These are phyloP conservation scores for Suillus ampliporus DNA, from an alignment of 768 basidiomycete species.

Conservation along the genomic window DNA sequence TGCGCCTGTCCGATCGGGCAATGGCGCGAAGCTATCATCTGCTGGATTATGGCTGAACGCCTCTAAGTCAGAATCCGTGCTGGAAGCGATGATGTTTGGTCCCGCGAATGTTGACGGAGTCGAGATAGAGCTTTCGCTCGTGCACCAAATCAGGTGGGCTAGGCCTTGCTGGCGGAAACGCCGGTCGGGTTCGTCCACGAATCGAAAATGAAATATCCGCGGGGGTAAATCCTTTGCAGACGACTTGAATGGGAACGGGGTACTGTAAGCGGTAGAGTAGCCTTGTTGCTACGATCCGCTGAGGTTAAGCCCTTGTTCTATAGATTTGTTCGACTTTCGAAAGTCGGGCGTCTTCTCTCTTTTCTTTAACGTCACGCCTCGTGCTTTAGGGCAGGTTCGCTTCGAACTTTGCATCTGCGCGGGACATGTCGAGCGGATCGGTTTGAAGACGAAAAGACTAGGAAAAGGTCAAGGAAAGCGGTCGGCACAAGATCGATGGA, in stretches of 20 bases:
- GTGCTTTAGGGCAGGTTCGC: background rate
- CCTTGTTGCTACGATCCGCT: constrained; percentile 81
- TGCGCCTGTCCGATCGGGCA: constrained; percentile 80
- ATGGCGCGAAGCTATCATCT: constrained; percentile 81
- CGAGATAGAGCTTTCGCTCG: constrained; percentile 63
- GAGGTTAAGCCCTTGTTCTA: constrained; percentile 77
- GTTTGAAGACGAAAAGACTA: background rate
- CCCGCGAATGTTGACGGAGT: constrained; percentile 44
- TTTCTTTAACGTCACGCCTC: background rate
- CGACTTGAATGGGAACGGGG: constrained; percentile 77
- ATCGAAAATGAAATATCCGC: constrained; percentile 68
- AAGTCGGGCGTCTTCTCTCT: constrained; percentile 9
- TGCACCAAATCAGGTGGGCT: constrained; percentile 67
- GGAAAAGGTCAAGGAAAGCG: background rate
- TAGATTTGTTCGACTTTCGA: constrained; percentile 64
- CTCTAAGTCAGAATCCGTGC: constrained; percentile 85
- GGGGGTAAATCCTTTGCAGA: constrained; percentile 81
- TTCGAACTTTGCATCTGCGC: background rate
- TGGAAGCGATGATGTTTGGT: constrained; percentile 75
- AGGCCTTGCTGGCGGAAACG: constrained; percentile 59
- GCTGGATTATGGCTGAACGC: constrained; percentile 86
- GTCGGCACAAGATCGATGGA: too few species aligned
- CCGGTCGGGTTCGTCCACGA: constrained; percentile 43
- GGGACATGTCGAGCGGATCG: background rate
- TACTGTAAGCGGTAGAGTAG: constrained; percentile 81